phyloP scores from a whole-genome alignment of 257 asterid genomes.

The Nicotiana knightiana region DNA sequence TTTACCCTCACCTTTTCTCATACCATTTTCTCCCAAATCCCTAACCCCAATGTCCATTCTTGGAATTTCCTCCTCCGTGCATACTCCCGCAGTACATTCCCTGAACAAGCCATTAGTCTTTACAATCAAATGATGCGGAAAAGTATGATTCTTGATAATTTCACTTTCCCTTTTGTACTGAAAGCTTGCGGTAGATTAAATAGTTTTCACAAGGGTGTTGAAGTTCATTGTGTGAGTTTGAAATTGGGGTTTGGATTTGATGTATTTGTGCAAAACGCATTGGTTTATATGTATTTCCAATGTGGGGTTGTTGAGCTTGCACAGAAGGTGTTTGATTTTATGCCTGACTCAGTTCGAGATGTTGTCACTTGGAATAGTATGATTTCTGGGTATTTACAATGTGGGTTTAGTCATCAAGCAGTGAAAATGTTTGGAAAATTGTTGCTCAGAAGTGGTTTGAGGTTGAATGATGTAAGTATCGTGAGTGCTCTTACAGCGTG shows the following conservation, averaged over 20 bases:
- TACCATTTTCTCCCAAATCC: conserved; percentile 14
- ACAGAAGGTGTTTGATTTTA: conserved; percentile 4
- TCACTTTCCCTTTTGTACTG: conserved; percentile 15
- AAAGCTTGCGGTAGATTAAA: conserved; percentile 14
- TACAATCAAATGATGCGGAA: conserved; percentile 10
- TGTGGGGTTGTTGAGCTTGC: conserved; percentile 6
- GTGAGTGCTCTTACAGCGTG: conserved; percentile 13
- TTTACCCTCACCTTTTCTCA: conserved; percentile 4
- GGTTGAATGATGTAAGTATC: conserved; percentile 11
- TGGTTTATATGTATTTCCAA: conserved; percentile 14
- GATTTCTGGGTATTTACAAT: conserved; percentile 17
- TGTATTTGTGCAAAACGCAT: conserved; percentile 16
- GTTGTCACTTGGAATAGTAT: conserved; percentile 19
- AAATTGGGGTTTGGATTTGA: conserved; percentile 11
- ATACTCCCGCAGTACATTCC: conserved; percentile 7
- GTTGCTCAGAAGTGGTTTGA: neutral
- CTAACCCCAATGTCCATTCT: conserved; percentile 10
- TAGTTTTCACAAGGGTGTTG: conserved; percentile 8
- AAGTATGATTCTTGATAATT: neutral
- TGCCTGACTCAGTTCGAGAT: conserved; percentile 10
- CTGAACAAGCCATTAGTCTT: neutral
- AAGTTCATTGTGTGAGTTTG: conserved; percentile 12
- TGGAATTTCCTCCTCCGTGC: conserved; percentile 18
- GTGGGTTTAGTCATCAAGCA: conserved; percentile 4
- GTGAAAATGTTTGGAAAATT: neutral